A percentile compares a stretch with the other conserved stretches of the same genome.
Evolutionary conservation across 805 yeast species (phyloP).

Genomic region (Kregervanrija fluxuum): DNA sequence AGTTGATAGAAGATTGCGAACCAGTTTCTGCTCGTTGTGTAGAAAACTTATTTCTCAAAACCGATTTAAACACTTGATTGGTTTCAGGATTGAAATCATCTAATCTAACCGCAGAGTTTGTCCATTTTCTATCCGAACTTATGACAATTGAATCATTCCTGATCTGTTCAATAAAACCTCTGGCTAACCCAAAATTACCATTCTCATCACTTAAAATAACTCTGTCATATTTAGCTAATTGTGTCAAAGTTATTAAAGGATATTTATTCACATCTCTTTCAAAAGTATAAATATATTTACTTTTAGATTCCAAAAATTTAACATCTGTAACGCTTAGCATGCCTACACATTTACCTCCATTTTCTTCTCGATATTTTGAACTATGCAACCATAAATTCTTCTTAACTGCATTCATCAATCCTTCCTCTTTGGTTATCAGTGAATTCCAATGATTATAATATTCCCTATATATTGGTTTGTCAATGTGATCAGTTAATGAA

Average conservation of each 20-base stretch:
- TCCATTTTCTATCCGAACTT: conserved; percentile 46
- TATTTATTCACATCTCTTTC: conserved; percentile 24
- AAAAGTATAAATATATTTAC: conserved; percentile 41
- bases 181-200: conserved; percentile 70
- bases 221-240: conserved; percentile 51
- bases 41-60: conserved; percentile 20
- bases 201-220: conserved; percentile 71
- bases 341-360: conserved; percentile 54
- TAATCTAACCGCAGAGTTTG: conserved; percentile 30
- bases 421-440: conserved; percentile 68
- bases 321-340: conserved; percentile 35
- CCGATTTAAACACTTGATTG: conserved; percentile 48
- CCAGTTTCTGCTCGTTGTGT: not conserved
- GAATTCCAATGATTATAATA: conserved; percentile 73
- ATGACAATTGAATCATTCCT: conserved; percentile 38
- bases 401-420: conserved; percentile 40
- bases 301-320: conserved; percentile 10
- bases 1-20: not conserved
- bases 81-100: conserved; percentile 34
- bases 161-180: conserved; percentile 47
- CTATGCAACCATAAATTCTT: conserved; percentile 66
- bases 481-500: conserved; percentile 39
- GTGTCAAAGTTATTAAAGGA: conserved; percentile 30
- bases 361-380: conserved; percentile 49
- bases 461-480: conserved; percentile 32